phyloP scores from a whole-genome alignment of 306 rosid species.

The Rosa lucieae region DNA sequence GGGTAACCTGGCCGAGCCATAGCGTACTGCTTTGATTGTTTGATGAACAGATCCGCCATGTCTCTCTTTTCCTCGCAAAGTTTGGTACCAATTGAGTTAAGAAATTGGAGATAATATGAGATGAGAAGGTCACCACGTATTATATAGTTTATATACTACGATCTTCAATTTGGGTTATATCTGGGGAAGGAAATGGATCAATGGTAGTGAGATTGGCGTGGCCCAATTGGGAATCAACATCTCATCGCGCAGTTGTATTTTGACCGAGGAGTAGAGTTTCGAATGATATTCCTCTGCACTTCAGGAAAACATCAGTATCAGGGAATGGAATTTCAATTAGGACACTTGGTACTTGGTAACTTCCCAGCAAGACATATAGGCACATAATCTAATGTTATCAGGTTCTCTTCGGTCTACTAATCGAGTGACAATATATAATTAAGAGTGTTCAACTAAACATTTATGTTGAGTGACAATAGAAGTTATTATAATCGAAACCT shows the following conservation, averaged over 20 bases:
- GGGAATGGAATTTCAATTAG: not conserved
- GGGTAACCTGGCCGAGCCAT: conserved; percentile 66
- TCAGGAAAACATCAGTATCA: too few species aligned
- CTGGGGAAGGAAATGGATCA: not conserved
- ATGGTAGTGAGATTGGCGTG: not conserved
- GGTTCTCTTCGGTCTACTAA: too few species aligned
- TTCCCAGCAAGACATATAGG: too few species aligned
- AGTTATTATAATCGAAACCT: too few species aligned
- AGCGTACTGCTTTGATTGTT: conserved; percentile 63
- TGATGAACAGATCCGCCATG: conserved; percentile 45
- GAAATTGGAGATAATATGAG: not conserved
- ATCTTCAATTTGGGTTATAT: not conserved
- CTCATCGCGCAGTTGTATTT: not conserved
- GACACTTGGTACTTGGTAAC: not conserved
- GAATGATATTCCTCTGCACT: not conserved
- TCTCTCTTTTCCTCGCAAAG: not conserved
- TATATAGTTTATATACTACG: not conserved
- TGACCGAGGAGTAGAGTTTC: not conserved
- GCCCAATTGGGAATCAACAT: not conserved
- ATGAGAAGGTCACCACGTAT: not conserved
- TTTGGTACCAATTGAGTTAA: not conserved
- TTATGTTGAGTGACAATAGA: too few species aligned
- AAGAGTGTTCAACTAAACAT: too few species aligned
- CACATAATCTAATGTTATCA: too few species aligned
- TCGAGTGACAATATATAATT: too few species aligned